Evolutionary conservation across 305 asterid species (phyloP).

Genomic region (Nicotiana rustica): DNA sequence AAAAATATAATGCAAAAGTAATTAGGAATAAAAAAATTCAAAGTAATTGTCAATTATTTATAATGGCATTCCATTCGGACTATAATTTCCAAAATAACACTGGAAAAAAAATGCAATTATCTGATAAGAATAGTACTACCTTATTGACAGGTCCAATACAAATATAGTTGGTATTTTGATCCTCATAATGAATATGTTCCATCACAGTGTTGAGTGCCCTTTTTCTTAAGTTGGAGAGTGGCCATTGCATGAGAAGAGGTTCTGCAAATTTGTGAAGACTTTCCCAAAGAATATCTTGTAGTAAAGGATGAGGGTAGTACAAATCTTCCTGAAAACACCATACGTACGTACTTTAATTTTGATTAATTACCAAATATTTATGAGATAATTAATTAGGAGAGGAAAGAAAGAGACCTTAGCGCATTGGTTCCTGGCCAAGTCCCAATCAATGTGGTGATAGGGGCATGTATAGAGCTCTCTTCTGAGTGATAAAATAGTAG

Average conservation of each 20-base stretch:
- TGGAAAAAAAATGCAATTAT: too few species aligned
- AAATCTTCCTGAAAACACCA: conserved; percentile 57
- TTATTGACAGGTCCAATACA: conserved; percentile 64
- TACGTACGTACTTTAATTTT: background rate
- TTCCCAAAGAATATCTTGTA: conserved; percentile 60
- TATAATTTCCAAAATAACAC: too few species aligned
- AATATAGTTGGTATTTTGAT: conserved; percentile 56
- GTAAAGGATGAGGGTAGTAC: conserved; percentile 56
- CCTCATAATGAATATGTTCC: conserved; percentile 57
- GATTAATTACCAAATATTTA: background rate
- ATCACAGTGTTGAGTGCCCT: conserved; percentile 48
- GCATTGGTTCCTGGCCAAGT: conserved; percentile 54
- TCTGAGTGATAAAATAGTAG: conserved; percentile 50
- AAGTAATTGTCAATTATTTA: too few species aligned
- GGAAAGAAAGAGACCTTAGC: conserved; percentile 49
- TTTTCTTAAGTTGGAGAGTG: conserved; percentile 57
- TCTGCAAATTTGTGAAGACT: conserved; percentile 54
- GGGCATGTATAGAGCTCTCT: conserved; percentile 53
- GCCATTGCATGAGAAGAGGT: conserved; percentile 63
- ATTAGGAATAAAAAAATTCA: background rate
- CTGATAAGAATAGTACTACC: conserved; percentile 45
- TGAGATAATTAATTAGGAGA: background rate
- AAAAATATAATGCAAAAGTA: too few species aligned
- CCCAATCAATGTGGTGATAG: conserved; percentile 60
- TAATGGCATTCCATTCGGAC: background rate